Percentiles rank a stretch among this genome's conserved stretches.
phyloP scores from a whole-genome alignment of 2,329 filamentous ascomycete species.

The Aspergillus sp. region DNA sequence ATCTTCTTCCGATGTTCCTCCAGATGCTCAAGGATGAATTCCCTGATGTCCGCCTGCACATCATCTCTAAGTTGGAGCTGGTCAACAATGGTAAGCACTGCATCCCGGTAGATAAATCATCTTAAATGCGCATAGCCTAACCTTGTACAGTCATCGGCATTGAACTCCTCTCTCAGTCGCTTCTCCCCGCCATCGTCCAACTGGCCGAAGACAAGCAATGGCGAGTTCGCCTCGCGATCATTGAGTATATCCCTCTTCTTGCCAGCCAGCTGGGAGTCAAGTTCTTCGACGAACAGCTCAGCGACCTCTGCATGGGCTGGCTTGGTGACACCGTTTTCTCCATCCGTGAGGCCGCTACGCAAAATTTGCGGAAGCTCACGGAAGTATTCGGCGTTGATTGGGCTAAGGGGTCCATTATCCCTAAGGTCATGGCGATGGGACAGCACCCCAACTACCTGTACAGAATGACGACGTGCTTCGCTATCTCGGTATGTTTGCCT shows the following conservation, averaged over 20 bases:
- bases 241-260: constrained; percentile 96
- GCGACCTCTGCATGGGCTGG: constrained; percentile 96
- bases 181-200: constrained; percentile 95
- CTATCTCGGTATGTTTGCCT: constrained; percentile 75
- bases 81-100: constrained; percentile 79
- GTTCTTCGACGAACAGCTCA: constrained; percentile 98
- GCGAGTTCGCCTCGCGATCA: constrained; percentile 95
- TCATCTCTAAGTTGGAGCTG: constrained; percentile 98
- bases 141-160: constrained; percentile 80
- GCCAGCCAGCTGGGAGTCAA: constrained; percentile 93
- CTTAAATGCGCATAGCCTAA: not conserved
- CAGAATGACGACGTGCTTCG: constrained; percentile 99
- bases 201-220: constrained; percentile 99
- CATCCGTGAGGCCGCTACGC: constrained; percentile 93
- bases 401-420: constrained; percentile 95
- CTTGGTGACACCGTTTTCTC: constrained; percentile 98
- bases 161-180: constrained; percentile 90
- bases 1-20: constrained; percentile 96
- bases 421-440: constrained; percentile 98
- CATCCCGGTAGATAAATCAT: not conserved
- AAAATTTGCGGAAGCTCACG: constrained; percentile 96
- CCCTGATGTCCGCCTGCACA: constrained; percentile 95
- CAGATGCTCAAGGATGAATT: constrained; percentile 99
- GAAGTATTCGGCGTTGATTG: constrained; percentile 98
- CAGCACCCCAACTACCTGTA: constrained; percentile 98